Conservation (phyloP, 768 basidiomycete species). For the Leucosporidium creatinivorum region DNA sequence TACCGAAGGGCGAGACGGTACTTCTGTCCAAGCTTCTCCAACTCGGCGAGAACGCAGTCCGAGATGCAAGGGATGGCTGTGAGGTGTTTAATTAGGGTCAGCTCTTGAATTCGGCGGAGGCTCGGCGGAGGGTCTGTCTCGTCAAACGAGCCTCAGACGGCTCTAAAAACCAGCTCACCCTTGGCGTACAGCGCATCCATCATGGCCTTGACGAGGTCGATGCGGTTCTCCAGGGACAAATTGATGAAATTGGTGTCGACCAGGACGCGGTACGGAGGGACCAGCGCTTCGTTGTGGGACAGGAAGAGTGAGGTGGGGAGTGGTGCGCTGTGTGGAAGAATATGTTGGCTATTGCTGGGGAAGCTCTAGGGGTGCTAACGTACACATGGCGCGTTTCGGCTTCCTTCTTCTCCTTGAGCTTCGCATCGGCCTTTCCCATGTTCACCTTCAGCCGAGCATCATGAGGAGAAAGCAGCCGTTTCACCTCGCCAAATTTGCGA, state of each 20-base stretch:
- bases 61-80: conserved; percentile 97
- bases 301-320: conserved; percentile 88
- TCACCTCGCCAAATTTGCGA: conserved; percentile 87
- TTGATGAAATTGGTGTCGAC: conserved; percentile 99
- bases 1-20: conserved; percentile 91
- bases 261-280: conserved; percentile 91
- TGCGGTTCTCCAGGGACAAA: conserved; percentile 93
- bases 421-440: conserved; percentile 78
- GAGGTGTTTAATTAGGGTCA: neutral
- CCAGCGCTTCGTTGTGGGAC: conserved; percentile 88
- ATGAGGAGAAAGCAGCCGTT: conserved; percentile 86
- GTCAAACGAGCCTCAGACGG: too few species aligned
- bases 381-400: conserved; percentile 46
- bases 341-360: neutral
- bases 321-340: conserved; percentile 54
- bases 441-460: conserved; percentile 92
- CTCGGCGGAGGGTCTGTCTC: too few species aligned
- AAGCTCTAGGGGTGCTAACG: conserved; percentile 7
- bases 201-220: conserved; percentile 95
- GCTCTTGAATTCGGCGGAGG: neutral
- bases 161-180: conserved; percentile 51
- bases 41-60: conserved; percentile 96
- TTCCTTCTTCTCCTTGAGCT: conserved; percentile 72
- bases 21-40: conserved; percentile 93
- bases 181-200: conserved; percentile 99